Evolutionary conservation across 306 rosid genomes (phyloP).

Genomic region (Pueraria montana): DNA sequence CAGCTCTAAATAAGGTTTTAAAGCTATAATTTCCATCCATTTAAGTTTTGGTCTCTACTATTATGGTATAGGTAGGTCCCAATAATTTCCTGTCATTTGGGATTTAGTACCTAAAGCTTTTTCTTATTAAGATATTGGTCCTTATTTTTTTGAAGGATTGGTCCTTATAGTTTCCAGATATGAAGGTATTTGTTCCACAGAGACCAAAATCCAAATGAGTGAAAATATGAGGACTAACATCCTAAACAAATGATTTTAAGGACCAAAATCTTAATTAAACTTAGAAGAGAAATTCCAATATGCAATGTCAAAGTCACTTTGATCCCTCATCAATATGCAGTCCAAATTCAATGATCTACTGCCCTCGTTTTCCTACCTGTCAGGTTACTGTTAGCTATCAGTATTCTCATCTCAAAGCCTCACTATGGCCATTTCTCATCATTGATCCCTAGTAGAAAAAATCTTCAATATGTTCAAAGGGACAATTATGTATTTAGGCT

Average conservation of each 20-base stretch:
- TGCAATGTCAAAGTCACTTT: constrained; percentile 11
- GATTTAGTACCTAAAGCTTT: background rate
- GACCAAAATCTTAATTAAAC: background rate
- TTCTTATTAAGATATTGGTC: background rate
- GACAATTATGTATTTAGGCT: constrained; percentile 13
- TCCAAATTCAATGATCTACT: constrained; percentile 2
- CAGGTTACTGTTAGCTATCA: constrained; percentile 2
- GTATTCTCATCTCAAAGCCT: background rate
- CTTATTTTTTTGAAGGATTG: background rate
- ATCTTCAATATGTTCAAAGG: background rate
- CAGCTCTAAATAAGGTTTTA: background rate
- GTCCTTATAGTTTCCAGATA: background rate
- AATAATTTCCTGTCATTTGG: background rate
- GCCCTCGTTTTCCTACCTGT: background rate
- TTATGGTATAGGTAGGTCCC: background rate
- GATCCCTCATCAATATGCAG: background rate
- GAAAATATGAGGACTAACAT: background rate
- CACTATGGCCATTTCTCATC: background rate
- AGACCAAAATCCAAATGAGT: background rate
- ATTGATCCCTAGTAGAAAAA: background rate
- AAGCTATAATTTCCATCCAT: background rate
- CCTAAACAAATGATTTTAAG: constrained; percentile 1
- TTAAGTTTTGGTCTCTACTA: background rate
- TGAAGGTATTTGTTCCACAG: background rate
- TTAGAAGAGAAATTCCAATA: background rate